phyloP scores from a whole-genome alignment of 2,329 filamentous ascomycete genomes.

The Pyricularia pennisetigena region DNA sequence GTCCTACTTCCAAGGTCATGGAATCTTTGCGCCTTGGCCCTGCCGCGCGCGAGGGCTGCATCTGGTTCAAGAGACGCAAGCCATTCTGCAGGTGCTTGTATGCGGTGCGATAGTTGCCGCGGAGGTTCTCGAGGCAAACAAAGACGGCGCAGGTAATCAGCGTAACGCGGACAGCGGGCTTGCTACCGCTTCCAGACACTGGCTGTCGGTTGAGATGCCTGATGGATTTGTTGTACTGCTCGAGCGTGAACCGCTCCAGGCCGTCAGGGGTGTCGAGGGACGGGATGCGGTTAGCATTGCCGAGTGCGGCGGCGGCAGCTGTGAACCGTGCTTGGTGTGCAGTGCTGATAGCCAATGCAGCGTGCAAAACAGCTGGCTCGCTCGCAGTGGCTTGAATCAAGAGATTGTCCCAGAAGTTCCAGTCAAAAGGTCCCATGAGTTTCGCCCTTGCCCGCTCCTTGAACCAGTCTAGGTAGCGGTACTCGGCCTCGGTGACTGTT shows the following conservation, averaged over 20 bases:
- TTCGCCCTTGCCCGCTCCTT: conserved; percentile 24
- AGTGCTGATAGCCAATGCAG: conserved; percentile 26
- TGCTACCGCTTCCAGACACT: conserved; percentile 13
- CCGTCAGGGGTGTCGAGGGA: conserved; percentile 7
- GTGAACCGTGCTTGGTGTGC: conserved; percentile 17
- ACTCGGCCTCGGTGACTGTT: conserved; percentile 18
- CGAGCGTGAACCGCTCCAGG: conserved; percentile 17
- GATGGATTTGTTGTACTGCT: conserved; percentile 28
- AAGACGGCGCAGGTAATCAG: conserved; percentile 28
- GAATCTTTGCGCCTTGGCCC: conserved; percentile 2
- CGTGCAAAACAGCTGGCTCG: conserved; percentile 30
- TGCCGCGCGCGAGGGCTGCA: conserved; percentile 6
- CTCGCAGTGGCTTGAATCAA: conserved; percentile 23
- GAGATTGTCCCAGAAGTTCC: conserved; percentile 26
- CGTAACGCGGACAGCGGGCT: conserved; percentile 22
- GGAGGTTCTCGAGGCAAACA: conserved; percentile 21
- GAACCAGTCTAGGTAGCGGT: conserved; percentile 31
- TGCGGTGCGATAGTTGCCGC: conserved; percentile 24
- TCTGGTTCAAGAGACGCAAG: conserved; percentile 23
- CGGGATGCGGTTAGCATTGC: not conserved
- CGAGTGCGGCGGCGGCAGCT: not conserved
- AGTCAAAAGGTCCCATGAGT: conserved; percentile 24
- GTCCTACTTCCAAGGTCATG: conserved; percentile 4
- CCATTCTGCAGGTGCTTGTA: conserved; percentile 32
- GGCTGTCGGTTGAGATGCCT: conserved; percentile 21